phyloP scores from a whole-genome alignment of 1,284 basidiomycete species.

The Apiotrichum gracile region DNA sequence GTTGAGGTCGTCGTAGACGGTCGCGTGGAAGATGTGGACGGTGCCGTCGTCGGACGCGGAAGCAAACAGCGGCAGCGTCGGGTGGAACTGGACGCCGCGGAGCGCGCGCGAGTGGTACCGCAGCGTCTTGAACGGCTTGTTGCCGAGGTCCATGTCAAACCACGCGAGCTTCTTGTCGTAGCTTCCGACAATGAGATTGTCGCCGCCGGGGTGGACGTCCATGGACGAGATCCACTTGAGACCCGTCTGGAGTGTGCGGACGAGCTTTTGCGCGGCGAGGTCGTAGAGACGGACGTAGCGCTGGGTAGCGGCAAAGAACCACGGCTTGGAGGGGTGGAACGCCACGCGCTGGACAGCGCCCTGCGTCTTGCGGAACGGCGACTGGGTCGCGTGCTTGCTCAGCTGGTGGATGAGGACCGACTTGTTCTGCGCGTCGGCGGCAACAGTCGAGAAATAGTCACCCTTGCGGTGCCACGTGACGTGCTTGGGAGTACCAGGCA shows the following conservation, averaged over 20 bases:
- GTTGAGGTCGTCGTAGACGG: constrained; percentile 89
- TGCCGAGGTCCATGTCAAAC: constrained; percentile 95
- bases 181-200: constrained; percentile 92
- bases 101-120: constrained; percentile 94
- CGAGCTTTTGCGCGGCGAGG: constrained; percentile 81
- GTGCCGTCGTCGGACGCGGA: constrained; percentile 94
- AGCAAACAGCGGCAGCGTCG: constrained; percentile 90
- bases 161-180: constrained; percentile 97
- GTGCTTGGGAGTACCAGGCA: constrained; percentile 74
- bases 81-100: constrained; percentile 84
- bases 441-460: constrained; percentile 90
- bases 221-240: constrained; percentile 95
- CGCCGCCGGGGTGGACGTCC: constrained; percentile 91
- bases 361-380: constrained; percentile 91
- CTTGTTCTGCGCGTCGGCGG: constrained; percentile 44
- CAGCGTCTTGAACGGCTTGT: constrained; percentile 93
- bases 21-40: constrained; percentile 93
- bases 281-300: constrained; percentile 95
- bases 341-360: constrained; percentile 83
- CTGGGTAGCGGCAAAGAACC: constrained; percentile 98
- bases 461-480: constrained; percentile 90
- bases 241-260: constrained; percentile 88
- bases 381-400: constrained; percentile 87
- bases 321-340: constrained; percentile 91
- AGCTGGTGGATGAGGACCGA: constrained; percentile 76